These are phyloP conservation scores for Mesembryanthemum crystallinum DNA, from an alignment of 148 eudicot genomes.

Conservation along the genomic window DNA sequence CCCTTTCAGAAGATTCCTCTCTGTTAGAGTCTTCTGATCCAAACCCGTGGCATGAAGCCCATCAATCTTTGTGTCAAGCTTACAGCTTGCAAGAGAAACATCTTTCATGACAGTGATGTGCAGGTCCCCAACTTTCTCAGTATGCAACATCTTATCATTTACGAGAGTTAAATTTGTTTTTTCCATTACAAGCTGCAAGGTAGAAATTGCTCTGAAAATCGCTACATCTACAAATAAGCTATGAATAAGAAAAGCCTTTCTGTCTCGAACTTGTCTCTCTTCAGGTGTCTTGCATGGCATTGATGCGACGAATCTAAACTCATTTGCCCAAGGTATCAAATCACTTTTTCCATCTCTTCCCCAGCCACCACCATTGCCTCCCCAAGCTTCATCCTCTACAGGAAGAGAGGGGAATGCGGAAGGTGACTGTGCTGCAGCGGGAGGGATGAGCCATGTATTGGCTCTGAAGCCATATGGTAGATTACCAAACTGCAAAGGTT, in stretches of 20 bases:
- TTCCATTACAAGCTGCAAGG: conserved; percentile 58
- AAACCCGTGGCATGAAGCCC: conserved; percentile 77
- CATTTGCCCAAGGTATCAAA: conserved; percentile 82
- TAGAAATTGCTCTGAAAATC: conserved; percentile 70
- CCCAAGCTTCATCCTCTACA: conserved; percentile 87
- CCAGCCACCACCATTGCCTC: conserved; percentile 96
- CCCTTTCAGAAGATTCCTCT: conserved; percentile 90
- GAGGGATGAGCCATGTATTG: conserved; percentile 98
- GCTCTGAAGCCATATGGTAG: conserved; percentile 97
- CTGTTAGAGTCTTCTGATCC: conserved; percentile 54
- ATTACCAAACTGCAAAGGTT: conserved; percentile 81
- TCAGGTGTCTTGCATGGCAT: conserved; percentile 98
- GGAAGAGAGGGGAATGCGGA: conserved; percentile 79
- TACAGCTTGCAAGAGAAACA: conserved; percentile 72
- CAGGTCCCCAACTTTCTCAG: conserved; percentile 79
- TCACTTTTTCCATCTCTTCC: conserved; percentile 87
- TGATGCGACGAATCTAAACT: conserved; percentile 74
- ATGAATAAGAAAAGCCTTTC: conserved; percentile 93
- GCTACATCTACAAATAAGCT: conserved; percentile 97
- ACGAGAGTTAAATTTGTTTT: conserved; percentile 32
- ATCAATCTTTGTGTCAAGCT: conserved; percentile 93
- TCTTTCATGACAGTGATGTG: conserved; percentile 65
- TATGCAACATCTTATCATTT: conserved; percentile 40
- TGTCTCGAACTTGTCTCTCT: conserved; percentile 89
- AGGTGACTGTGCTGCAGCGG: conserved; percentile 70